These are phyloP conservation scores for Tilletia indica DNA, from an alignment of 1,284 basidiomycete species.

Conservation along the genomic window DNA sequence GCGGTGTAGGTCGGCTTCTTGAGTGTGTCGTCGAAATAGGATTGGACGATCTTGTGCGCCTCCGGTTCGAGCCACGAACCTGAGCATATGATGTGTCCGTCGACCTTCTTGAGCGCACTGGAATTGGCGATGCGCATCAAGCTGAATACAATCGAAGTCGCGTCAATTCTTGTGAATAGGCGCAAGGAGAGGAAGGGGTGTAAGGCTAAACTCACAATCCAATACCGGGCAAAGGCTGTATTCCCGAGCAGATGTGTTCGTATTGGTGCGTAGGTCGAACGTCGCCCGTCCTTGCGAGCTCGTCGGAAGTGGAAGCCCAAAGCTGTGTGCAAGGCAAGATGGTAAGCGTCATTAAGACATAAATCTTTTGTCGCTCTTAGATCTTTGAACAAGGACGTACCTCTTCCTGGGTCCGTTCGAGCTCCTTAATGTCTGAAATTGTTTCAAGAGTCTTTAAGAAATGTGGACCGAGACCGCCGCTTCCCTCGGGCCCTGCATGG, in stretches of 20 bases:
- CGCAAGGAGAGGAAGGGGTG: background rate
- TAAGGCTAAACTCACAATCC: background rate
- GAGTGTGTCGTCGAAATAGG: background rate
- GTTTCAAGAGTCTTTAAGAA: background rate
- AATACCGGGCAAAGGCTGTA: background rate
- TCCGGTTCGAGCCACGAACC: slow-evolving; percentile 4
- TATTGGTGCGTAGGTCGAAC: no score
- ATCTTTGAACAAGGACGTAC: no score
- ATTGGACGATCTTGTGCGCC: background rate
- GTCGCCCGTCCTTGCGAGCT: no score
- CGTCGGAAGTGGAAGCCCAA: no score
- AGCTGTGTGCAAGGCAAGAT: no score
- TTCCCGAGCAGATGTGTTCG: background rate
- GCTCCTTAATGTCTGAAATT: background rate
- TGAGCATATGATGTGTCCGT: background rate
- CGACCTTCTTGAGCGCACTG: background rate
- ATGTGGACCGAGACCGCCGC: background rate
- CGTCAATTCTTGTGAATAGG: background rate
- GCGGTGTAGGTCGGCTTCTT: background rate
- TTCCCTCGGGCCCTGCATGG: background rate
- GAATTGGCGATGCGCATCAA: background rate
- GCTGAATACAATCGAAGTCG: background rate
- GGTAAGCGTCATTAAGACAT: no score
- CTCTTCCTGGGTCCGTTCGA: no score
- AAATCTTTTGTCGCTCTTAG: no score